A percentile compares a stretch with the other conserved stretches of the same genome.
Evolutionary conservation across 2,329 filamentous ascomycete genomes (phyloP).

Genomic region (Fusarium lyarnte): DNA sequence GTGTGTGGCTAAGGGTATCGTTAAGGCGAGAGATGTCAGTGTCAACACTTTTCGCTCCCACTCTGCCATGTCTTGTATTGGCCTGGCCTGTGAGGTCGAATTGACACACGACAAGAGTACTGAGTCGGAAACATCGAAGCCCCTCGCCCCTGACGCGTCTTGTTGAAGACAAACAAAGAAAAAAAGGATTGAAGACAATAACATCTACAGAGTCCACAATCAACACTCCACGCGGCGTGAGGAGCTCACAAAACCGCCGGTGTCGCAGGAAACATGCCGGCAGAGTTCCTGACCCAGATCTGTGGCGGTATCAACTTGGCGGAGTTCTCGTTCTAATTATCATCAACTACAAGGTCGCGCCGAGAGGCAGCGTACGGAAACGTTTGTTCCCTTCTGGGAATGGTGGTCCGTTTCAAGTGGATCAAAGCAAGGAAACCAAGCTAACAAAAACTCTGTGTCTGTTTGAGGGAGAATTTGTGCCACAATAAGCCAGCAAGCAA

Average conservation of each 20-base stretch:
- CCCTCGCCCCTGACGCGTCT: slow-evolving; percentile 16
- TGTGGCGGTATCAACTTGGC: slow-evolving; percentile 20
- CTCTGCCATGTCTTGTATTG: background rate
- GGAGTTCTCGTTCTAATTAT: background rate
- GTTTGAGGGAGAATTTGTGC: slow-evolving; percentile 1
- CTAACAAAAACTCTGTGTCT: background rate
- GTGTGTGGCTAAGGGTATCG: slow-evolving; percentile 11
- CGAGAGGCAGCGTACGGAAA: background rate
- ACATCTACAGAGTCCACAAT: background rate
- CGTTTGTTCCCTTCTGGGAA: slow-evolving; percentile 1
- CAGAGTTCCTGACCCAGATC: background rate
- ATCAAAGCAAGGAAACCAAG: slow-evolving; percentile 2
- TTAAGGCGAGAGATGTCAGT: background rate
- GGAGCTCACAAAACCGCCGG: slow-evolving; percentile 20
- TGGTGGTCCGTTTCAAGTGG: slow-evolving; percentile 13
- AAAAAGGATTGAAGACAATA: slow-evolving; percentile 7
- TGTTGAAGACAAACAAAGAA: slow-evolving; percentile 10
- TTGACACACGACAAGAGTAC: background rate
- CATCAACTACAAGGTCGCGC: background rate
- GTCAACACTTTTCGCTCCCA: slow-evolving; percentile 2
- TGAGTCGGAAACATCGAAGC: slow-evolving; percentile 6
- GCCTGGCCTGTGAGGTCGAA: background rate
- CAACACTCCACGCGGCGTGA: background rate
- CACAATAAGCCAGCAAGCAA: background rate
- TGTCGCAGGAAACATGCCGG: slow-evolving; percentile 9